Conservation (phyloP, 2,329 filamentous ascomycete genomes). For the Beauveria varroae region DNA sequence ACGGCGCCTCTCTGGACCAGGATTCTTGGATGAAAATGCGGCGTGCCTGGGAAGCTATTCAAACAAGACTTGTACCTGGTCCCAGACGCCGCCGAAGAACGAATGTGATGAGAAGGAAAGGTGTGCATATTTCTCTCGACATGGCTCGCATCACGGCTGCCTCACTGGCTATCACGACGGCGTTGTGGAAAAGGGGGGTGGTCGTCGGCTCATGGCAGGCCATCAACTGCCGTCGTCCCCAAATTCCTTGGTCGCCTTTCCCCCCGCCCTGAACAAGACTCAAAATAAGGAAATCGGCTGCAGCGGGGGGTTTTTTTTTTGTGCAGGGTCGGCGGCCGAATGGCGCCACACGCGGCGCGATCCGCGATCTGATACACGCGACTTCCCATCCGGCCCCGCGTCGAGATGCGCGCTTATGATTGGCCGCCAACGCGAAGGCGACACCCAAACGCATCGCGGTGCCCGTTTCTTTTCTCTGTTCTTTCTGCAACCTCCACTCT, state of each 20-base stretch:
- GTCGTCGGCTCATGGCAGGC: background rate
- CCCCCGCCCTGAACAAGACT: background rate
- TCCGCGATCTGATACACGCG: slow-evolving; percentile 2
- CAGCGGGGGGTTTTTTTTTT: background rate
- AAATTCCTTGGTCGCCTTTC: no score
- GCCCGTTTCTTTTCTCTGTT: no score
- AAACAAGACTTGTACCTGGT: background rate
- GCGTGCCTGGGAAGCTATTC: background rate
- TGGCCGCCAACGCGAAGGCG: background rate
- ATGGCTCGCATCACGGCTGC: background rate
- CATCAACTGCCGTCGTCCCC: background rate
- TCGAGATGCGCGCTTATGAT: slow-evolving; percentile 3
- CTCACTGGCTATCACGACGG: background rate
- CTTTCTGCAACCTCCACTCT: background rate
- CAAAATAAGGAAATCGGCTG: background rate
- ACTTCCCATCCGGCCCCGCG: background rate
- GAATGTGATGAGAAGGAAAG: background rate
- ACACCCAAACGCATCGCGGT: background rate
- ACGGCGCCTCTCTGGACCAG: background rate
- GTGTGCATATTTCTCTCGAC: background rate
- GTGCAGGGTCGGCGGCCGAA: background rate
- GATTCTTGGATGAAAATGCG: no score
- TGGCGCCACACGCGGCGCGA: background rate
- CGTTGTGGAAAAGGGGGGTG: background rate
- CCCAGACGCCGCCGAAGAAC: background rate